These are phyloP conservation scores for Fusarium nygamai DNA, from an alignment of 2,329 filamentous ascomycete species.

Conservation along the genomic window DNA sequence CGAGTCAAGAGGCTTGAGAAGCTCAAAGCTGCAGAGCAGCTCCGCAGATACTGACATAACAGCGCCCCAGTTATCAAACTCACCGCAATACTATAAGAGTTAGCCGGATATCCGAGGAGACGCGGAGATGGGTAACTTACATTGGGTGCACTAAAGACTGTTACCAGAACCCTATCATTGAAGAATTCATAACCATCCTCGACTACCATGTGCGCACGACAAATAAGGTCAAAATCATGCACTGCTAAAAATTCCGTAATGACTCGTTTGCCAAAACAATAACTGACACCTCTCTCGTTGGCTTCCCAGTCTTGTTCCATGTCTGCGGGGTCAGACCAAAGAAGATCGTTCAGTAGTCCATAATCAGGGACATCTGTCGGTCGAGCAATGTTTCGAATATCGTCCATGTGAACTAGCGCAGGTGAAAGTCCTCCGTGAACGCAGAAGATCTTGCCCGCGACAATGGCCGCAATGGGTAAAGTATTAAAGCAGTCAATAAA, in stretches of 20 bases:
- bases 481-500: constrained; percentile 99
- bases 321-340: constrained; percentile 98
- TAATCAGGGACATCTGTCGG: constrained; percentile 98
- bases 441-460: constrained; percentile 99
- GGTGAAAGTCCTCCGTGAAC: constrained; percentile 98
- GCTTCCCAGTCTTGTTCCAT: constrained; percentile 99
- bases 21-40: constrained; percentile 94
- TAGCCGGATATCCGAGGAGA: constrained; percentile 35
- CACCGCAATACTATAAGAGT: constrained; percentile 85
- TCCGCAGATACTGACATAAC: constrained; percentile 98
- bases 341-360: constrained; percentile 89
- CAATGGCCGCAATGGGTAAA: constrained; percentile 96
- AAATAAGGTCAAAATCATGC: constrained; percentile 97
- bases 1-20: constrained; percentile 95
- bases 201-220: constrained; percentile 98
- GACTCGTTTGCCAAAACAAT: constrained; percentile 98
- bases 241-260: constrained; percentile 94
- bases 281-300: constrained; percentile 96
- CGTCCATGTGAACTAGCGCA: constrained; percentile 94
- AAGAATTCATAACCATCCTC: constrained; percentile 99
- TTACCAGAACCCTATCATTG: constrained; percentile 92
- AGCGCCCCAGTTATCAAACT: constrained; percentile 99
- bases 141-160: constrained; percentile 97
- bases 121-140: constrained; percentile 64
- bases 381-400: constrained; percentile 94